phyloP scores from a whole-genome alignment of 2,329 filamentous ascomycete species.

The Colletotrichum noveboracense region DNA sequence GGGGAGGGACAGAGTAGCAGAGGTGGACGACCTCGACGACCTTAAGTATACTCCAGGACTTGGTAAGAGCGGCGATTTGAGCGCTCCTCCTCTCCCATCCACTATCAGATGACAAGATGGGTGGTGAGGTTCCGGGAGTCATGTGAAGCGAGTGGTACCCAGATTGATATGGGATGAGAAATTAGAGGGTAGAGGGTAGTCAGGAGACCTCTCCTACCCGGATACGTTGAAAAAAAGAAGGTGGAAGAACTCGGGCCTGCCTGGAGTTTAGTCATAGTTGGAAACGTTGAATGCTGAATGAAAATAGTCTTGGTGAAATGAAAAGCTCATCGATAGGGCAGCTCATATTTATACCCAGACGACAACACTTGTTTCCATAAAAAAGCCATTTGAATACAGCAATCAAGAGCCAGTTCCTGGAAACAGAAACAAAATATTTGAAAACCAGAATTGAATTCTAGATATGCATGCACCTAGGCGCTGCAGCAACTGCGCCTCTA shows the following conservation, averaged over 20 bases:
- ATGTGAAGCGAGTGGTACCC: fast-evolving
- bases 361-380: background rate
- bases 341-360: background rate
- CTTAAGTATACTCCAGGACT: background rate
- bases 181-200: too few relatives aligned
- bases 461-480: fast-evolving
- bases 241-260: background rate
- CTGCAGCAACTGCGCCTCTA: background rate
- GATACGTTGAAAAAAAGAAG: background rate
- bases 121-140: fast-evolving
- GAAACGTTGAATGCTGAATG: background rate
- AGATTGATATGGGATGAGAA: background rate
- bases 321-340: background rate
- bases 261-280: fast-evolving
- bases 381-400: fast-evolving
- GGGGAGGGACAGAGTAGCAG: background rate
- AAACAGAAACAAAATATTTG: background rate
- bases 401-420: fast-evolving
- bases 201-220: background rate
- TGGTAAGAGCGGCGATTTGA: background rate
- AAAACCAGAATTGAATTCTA: background rate
- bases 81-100: background rate
- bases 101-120: background rate
- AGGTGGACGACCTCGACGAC: background rate
- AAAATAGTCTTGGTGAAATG: fast-evolving